These are phyloP conservation scores for Cylindrotheca closterium DNA, from an alignment of 108 stramenopile species.

Conservation along the genomic window DNA sequence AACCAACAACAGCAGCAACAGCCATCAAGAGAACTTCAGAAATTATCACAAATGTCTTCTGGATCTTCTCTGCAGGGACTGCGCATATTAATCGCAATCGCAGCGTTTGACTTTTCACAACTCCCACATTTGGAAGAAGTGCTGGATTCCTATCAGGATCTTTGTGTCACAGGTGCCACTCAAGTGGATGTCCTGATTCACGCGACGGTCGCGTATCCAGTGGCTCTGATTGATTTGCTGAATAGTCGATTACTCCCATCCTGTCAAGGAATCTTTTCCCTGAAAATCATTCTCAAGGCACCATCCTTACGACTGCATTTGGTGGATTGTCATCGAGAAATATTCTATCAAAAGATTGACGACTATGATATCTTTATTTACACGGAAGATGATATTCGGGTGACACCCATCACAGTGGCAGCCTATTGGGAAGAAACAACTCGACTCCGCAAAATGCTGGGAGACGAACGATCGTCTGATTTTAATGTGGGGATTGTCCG, in stretches of 20 bases:
- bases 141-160: constrained; percentile 71
- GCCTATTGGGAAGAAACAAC: constrained; percentile 78
- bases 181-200: constrained; percentile 73
- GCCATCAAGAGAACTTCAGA: neutral
- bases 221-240: constrained; percentile 72
- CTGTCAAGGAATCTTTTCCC: constrained; percentile 39
- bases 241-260: constrained; percentile 67
- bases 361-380: constrained; percentile 84
- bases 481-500: constrained; percentile 87
- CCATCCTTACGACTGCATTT: constrained; percentile 62
- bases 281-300: constrained; percentile 59
- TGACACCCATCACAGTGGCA: constrained; percentile 73
- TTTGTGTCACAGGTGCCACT: constrained; percentile 70
- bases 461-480: constrained; percentile 33
- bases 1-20: neutral
- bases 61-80: constrained; percentile 36
- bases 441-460: constrained; percentile 50
- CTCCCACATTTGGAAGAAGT: constrained; percentile 83
- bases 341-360: constrained; percentile 78
- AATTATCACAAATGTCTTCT: neutral
- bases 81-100: constrained; percentile 68
- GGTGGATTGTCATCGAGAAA: constrained; percentile 76
- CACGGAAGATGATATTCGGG: constrained; percentile 85
- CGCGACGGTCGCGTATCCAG: constrained; percentile 66
- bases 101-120: constrained; percentile 82